Base-by-base conservation (phyloP, 768 basidiomycete species). In the Podaxis pistillaris region DNA sequence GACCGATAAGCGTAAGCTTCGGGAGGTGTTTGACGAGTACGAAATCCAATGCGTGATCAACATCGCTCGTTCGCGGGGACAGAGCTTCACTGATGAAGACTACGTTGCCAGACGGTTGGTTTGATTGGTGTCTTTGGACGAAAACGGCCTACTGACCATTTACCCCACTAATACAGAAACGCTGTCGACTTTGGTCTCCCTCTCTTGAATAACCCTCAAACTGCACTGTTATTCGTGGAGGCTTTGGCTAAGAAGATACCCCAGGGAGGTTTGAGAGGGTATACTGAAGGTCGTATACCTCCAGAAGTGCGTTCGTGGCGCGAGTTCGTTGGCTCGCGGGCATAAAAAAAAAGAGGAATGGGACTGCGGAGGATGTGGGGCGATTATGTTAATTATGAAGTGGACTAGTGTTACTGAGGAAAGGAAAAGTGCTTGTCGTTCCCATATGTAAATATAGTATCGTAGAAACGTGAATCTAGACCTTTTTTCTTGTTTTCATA, bases 31-130 rank as follows among this genome's bases (percentile, higher is more conserved):
- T 65, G 92, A 94, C 73, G 91, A 96, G 74, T 90, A 90, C 73
- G 93, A 98, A 67, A 96, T 99, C 68, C 90, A 94, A 70, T 89
- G 87, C 52, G 97, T 99, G 47, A 87, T 98, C 76, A 98, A 98
- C 78, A 83, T 99, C 56, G 89, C 96, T 11, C 86, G 88, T 69
- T 77, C 84, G 59, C 88, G 94, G 5, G 96, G 89, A 37, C 79
- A 77, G 46, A 86, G 87, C 68, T 86, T 88, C 12, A 80, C 86
- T 12, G 97, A 98, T 71, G 93, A 98, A 72, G 95, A 98, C 69
- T 99, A 99, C 69, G 96, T 98, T 52, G 96, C 97, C 59, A 85
- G 97, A 71, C 83, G 91, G 87, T 90, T 70, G 68, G 85, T 80
- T 61, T 22, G 46, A 12, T 58, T 5, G 37, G 46, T 52, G 58